phyloP scores from a whole-genome alignment of 768 basidiomycete species.

The Rhodosporidiobolus odoratus region DNA sequence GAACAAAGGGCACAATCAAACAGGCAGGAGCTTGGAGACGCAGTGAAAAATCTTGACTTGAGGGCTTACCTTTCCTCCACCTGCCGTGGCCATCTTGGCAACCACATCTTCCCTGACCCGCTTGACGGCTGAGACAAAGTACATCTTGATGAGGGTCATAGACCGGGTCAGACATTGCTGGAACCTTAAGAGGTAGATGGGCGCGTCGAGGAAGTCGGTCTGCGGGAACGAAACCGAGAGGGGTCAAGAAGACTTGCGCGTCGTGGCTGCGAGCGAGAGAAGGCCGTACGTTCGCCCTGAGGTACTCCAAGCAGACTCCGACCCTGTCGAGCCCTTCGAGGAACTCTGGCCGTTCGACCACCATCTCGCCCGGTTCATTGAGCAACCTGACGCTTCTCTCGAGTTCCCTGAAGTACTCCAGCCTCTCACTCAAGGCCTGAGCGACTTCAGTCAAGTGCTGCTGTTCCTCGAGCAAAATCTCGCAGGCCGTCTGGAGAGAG shows the following conservation, averaged over 20 bases:
- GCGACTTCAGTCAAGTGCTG: conserved; percentile 70
- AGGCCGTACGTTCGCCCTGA: conserved; percentile 73
- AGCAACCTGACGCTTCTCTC: conserved; percentile 89
- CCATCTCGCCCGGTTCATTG: conserved; percentile 84
- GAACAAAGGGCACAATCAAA: not conserved
- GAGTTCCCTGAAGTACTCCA: conserved; percentile 92
- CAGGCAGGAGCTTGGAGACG: too few relatives aligned
- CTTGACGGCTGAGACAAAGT: conserved; percentile 77
- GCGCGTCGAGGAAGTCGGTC: conserved; percentile 87
- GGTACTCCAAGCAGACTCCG: conserved; percentile 86
- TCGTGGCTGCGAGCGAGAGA: not conserved
- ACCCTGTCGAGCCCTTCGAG: conserved; percentile 93
- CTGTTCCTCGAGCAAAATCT: conserved; percentile 81
- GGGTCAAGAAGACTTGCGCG: not conserved
- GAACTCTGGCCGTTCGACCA: conserved; percentile 86
- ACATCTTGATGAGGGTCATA: conserved; percentile 98
- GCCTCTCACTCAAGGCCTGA: conserved; percentile 69
- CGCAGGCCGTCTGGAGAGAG: conserved; percentile 84
- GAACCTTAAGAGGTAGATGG: conserved; percentile 89
- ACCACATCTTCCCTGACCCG: conserved; percentile 72
- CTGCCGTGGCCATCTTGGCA: conserved; percentile 54
- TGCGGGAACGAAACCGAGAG: conserved; percentile 44
- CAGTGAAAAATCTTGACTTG: too few relatives aligned
- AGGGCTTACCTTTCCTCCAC: conserved; percentile 59
- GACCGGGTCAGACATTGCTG: conserved; percentile 97